phyloP scores from a whole-genome alignment of 2,329 filamentous ascomycete species.

The Stachybotrys chlorohalonatus region DNA sequence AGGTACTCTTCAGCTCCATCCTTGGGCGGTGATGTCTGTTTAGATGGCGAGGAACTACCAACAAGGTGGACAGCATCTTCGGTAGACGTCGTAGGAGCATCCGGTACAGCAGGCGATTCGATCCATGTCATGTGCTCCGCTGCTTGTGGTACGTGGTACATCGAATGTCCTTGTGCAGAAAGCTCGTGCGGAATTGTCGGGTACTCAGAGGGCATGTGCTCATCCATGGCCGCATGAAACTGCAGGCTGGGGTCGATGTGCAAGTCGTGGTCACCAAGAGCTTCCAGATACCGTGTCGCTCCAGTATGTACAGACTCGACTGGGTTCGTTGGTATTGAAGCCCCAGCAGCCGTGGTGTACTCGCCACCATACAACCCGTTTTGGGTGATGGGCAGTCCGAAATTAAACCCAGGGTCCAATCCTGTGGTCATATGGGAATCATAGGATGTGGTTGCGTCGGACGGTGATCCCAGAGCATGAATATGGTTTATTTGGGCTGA shows the following conservation, averaged over 20 bases:
- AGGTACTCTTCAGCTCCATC: not conserved
- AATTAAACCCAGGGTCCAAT: not conserved
- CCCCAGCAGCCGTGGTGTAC: not conserved
- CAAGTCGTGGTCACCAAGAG: not conserved
- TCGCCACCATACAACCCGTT: not conserved
- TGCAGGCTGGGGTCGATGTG: constrained; percentile 9
- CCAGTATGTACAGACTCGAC: not conserved
- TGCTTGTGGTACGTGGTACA: not conserved
- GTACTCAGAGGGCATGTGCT: not conserved
- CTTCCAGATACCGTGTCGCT: not conserved
- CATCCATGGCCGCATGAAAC: not conserved
- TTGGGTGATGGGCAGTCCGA: not conserved
- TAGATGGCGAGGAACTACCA: constrained; percentile 2
- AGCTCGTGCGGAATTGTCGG: not conserved
- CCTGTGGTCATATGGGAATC: not conserved
- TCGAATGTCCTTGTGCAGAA: not conserved
- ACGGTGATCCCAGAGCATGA: not conserved
- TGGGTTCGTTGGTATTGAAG: not conserved
- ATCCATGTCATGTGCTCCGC: not conserved
- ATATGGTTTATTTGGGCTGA: not conserved
- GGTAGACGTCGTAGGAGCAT: not conserved
- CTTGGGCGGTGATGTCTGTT: not conserved
- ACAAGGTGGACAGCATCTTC: not conserved
- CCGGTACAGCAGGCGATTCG: not conserved
- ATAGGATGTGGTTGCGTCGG: not conserved